Conservation (phyloP, 345 rosid species). For the Populus davidiana region DNA sequence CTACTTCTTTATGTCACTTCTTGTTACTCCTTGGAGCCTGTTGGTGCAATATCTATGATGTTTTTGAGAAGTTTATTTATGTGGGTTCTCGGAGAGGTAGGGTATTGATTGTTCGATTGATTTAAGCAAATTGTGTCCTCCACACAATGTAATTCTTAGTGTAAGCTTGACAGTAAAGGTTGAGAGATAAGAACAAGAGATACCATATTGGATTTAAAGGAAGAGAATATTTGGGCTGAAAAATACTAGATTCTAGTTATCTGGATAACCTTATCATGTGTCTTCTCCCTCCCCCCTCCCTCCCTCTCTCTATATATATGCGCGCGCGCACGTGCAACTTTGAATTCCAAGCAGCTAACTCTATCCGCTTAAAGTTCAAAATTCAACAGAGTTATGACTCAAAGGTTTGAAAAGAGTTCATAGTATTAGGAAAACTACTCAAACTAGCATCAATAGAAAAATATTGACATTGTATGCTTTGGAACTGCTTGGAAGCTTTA, state of each 20-base stretch:
- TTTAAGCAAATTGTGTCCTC: neutral
- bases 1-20: neutral
- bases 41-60: neutral
- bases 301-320: neutral
- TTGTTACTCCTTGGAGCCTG: neutral
- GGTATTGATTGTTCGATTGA: neutral
- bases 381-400: neutral
- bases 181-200: neutral
- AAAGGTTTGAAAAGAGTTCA: neutral
- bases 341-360: neutral
- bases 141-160: neutral
- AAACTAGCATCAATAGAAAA: neutral
- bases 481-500: neutral
- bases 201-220: neutral
- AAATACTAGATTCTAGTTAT: no score
- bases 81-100: neutral
- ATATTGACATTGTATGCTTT: neutral
- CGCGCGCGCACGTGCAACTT: neutral
- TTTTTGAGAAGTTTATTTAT: neutral
- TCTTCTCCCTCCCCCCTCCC: no score
- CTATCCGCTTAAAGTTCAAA: neutral
- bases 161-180: neutral
- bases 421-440: neutral
- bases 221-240: neutral
- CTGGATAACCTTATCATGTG: no score